Base-by-base conservation (phyloP, 192 early-diverging fungal genomes). In the Coemansia sp. region DNA sequence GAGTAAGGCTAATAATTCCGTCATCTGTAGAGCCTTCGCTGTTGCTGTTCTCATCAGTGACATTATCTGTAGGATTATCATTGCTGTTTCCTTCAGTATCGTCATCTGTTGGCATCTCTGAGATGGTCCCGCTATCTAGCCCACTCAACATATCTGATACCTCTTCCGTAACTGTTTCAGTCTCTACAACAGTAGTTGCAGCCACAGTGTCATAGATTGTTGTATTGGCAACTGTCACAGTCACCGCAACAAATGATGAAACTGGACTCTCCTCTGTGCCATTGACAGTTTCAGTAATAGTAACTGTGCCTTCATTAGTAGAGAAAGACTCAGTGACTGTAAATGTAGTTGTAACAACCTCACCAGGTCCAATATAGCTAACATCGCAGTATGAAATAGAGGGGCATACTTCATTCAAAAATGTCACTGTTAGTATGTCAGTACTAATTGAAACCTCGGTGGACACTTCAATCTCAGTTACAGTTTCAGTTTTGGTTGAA, bases 201-300 rank as follows among this genome's bases (percentile, higher is more conserved):
- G 23, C 26, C 10, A 50, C 15, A 36, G 49, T 50, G 19, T 33
- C 33, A 36, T n/a, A 36, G 6, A 50, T 10, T 16, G 49, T 50
- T 6, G 49, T 50, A 0, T 50, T 16, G 13, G 49, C 49, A 50
- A 50, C 49, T 16, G 49, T 50, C 15, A 50, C 49, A 48, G 46
- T 48, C n/a, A 48, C 46, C 6, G 46, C 46, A 9, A 28, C 21
- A 28, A 48, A 48, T 48, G 46, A 48, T 5, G 46, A 48, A 2
- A n/a, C 11, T 26, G 46, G 21, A 3, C 0, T 13, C 4, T 23
- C 21, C 23, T 48, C 26, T 13, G 3, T 28, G 3, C 13, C 46
- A 26, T 26, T 15, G 21, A 6, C 46, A 14, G 12, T 19, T 19
- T 46, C 44, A 21, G 44, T 46, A 8, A 48, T 19, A 10, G 46